A percentile compares a stretch with the other conserved stretches of the same genome.
phyloP scores from a whole-genome alignment of 805 yeast species.

The Lipomyces sp. region DNA sequence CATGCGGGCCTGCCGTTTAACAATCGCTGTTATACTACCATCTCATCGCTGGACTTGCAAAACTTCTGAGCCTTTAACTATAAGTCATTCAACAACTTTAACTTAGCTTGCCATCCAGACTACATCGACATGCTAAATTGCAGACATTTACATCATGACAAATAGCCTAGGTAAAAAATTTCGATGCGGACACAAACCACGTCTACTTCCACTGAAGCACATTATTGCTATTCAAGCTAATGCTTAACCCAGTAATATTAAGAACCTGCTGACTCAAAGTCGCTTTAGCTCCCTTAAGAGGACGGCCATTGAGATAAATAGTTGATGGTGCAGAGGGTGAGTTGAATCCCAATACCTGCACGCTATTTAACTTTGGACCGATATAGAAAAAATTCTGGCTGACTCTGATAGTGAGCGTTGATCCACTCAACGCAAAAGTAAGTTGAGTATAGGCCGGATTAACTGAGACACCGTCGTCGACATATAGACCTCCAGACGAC shows the following conservation, averaged over 20 bases:
- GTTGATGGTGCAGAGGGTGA: background rate
- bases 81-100: too few relatives aligned
- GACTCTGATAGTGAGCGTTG: background rate
- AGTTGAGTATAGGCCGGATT: background rate
- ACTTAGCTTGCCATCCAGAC: too few relatives aligned
- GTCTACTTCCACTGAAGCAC: slow-evolving; percentile 3
- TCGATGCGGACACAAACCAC: background rate
- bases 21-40: too few relatives aligned
- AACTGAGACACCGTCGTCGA: slow-evolving; percentile 74
- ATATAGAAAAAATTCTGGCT: background rate
- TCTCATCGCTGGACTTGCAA: too few relatives aligned
- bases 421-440: background rate
- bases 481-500: slow-evolving; percentile 60
- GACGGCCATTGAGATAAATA: background rate
- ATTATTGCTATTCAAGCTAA: background rate
- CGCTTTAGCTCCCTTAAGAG: background rate
- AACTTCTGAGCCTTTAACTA: too few relatives aligned
- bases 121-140: too few relatives aligned
- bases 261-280: background rate
- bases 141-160: too few relatives aligned
- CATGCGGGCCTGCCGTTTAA: too few relatives aligned
- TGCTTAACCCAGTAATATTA: background rate
- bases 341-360: background rate
- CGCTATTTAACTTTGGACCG: background rate
- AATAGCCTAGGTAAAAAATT: too few relatives aligned